A percentile compares a stretch with the other conserved stretches of the same genome.
Conservation (phyloP, 176 grass and related monocot species). For the Areca catechu region DNA sequence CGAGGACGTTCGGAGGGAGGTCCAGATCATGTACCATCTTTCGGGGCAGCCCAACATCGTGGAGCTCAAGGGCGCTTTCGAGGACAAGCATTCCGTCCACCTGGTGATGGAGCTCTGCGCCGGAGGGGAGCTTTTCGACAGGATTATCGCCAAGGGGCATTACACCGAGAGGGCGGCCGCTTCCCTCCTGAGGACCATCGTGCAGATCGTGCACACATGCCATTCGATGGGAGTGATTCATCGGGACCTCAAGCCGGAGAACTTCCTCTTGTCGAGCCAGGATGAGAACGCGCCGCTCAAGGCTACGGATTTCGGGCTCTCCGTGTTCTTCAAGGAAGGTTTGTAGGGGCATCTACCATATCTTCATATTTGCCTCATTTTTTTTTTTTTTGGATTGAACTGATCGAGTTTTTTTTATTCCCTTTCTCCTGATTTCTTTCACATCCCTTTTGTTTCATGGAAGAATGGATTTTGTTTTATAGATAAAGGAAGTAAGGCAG, state of each 20-base stretch:
- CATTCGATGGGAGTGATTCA: slow-evolving; percentile 20
- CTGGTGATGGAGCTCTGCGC: slow-evolving; percentile 18
- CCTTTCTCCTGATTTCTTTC: no score
- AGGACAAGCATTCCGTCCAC: slow-evolving; percentile 20
- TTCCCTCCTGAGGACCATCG: slow-evolving; percentile 12
- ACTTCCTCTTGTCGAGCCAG: slow-evolving; percentile 6
- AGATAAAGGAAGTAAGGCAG: no score
- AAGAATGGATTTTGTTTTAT: no score
- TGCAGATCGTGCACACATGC: slow-evolving; percentile 14
- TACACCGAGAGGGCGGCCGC: slow-evolving; percentile 17
- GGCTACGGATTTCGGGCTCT: slow-evolving; percentile 10
- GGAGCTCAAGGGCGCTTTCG: slow-evolving; percentile 13
- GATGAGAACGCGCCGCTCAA: slow-evolving; percentile 19
- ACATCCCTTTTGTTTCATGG: no score
- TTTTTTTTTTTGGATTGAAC: no score
- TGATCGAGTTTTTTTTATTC: no score
- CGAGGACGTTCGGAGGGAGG: slow-evolving; percentile 19
- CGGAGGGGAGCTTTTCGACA: slow-evolving; percentile 15
- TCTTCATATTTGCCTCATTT: no score
- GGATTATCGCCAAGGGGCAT: slow-evolving; percentile 14
- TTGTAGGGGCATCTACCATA: no score
- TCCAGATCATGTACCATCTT: slow-evolving; percentile 15
- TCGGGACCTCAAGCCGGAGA: slow-evolving; percentile 16
- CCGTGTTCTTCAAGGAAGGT: slow-evolving; percentile 16
- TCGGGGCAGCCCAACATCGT: slow-evolving; percentile 18